Conservation (phyloP, 495 filamentous ascomycete genomes). For the Rostrohypoxylon terebratum region DNA sequence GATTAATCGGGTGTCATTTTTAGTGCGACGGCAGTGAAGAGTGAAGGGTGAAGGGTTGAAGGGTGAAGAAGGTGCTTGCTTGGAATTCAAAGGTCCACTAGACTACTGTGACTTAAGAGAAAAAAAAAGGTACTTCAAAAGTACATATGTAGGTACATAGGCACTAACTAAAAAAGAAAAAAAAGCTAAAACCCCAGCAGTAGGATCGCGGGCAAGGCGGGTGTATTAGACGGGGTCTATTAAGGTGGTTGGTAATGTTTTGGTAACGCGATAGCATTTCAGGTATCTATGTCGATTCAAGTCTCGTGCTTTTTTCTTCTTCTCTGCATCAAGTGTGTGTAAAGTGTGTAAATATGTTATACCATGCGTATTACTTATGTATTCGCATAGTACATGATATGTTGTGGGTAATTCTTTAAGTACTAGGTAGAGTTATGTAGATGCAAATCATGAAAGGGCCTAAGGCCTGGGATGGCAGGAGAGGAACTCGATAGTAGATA, state of each 20-base stretch:
- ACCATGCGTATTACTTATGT: not conserved
- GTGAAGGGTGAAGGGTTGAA: slow-evolving; percentile 14
- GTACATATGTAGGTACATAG: slow-evolving; percentile 23
- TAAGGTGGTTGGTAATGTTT: slow-evolving; percentile 38
- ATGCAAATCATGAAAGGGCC: not conserved
- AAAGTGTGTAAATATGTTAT: not conserved
- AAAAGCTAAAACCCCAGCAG: slow-evolving; percentile 29
- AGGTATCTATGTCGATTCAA: slow-evolving; percentile 2
- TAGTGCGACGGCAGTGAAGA: slow-evolving; percentile 47
- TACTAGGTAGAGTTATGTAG: not conserved
- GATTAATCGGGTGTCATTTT: slow-evolving; percentile 48
- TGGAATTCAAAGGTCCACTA: slow-evolving; percentile 32
- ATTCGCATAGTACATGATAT: not conserved
- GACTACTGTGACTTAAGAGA: slow-evolving; percentile 2
- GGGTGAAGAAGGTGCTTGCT: slow-evolving; percentile 16
- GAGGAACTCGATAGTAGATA: not conserved
- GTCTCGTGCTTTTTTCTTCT: not conserved
- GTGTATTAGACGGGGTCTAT: slow-evolving; percentile 26
- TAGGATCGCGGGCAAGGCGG: slow-evolving; percentile 35
- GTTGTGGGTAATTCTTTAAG: not conserved
- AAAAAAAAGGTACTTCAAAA: slow-evolving; percentile 10
- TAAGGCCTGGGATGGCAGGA: not conserved
- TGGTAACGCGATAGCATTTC: slow-evolving; percentile 4
- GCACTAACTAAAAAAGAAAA: slow-evolving; percentile 28
- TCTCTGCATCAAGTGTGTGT: not conserved